Evolutionary conservation across 2,329 filamentous ascomycete genomes (phyloP).

Genomic region (Whalleya microplaca): DNA sequence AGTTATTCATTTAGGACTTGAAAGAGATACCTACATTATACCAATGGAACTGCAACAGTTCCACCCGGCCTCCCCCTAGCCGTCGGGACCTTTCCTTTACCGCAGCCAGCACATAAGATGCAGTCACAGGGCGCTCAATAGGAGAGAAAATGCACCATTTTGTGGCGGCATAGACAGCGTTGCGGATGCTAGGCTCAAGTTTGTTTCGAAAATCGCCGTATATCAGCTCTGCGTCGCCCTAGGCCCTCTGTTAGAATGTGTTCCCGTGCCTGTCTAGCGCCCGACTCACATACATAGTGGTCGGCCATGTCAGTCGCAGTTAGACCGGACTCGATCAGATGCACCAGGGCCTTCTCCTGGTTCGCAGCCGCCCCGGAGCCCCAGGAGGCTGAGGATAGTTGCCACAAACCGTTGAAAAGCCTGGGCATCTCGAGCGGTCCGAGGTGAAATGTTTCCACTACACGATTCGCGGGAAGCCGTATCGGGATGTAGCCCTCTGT

Average conservation of each 20-base stretch:
- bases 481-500: background rate
- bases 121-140: constrained; percentile 28
- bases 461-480: background rate
- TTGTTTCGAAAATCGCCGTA: constrained; percentile 38
- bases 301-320: constrained; percentile 42
- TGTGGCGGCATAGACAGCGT: constrained; percentile 37
- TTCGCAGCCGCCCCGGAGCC: constrained; percentile 31
- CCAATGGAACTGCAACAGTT: constrained; percentile 44
- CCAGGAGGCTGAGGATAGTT: constrained; percentile 37
- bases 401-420: constrained; percentile 37
- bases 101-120: constrained; percentile 32
- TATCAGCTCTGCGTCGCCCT: constrained; percentile 42
- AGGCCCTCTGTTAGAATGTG: background rate
- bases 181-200: constrained; percentile 25
- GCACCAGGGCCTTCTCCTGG: constrained; percentile 33
- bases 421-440: constrained; percentile 29
- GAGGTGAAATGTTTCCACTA: constrained; percentile 26
- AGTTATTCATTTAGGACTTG: background rate
- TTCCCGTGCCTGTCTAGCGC: background rate
- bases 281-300: constrained; percentile 36
- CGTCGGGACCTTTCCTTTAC: constrained; percentile 40
- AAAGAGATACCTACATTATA: constrained; percentile 33
- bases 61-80: constrained; percentile 37
- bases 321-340: constrained; percentile 32
- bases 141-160: constrained; percentile 42